Conservation (phyloP, 164 flowering plant genomes). For the Sextonia rubra region DNA sequence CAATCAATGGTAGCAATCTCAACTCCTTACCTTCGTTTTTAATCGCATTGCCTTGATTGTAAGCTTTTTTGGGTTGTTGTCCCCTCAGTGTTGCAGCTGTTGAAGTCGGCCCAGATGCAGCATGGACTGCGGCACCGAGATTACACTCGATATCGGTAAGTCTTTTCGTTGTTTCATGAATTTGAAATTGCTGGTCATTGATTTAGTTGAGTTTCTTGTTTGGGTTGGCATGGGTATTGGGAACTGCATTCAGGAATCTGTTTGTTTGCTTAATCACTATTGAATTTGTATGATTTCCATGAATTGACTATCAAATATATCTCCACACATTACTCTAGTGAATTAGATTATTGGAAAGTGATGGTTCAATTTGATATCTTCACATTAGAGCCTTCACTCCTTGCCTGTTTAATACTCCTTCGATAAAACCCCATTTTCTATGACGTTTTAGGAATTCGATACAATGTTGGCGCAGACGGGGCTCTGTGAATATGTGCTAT, state of each 20-base stretch:
- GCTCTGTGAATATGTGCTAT: no score
- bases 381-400: no score
- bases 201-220: background rate
- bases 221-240: background rate
- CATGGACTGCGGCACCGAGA: slow-evolving; percentile 81
- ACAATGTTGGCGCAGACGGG: no score
- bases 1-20: slow-evolving; percentile 49
- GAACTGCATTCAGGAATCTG: background rate
- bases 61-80: background rate
- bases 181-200: background rate
- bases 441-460: no score
- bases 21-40: background rate
- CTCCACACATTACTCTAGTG: no score
- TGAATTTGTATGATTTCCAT: no score
- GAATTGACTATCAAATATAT: no score
- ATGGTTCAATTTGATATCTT: no score
- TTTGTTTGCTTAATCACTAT: no score
- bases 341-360: no score
- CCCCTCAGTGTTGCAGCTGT: slow-evolving; percentile 59
- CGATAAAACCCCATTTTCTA: no score
- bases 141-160: slow-evolving; percentile 71
- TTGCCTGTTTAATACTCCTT: no score
- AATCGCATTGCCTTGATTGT: background rate
- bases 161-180: background rate
- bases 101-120: slow-evolving; percentile 85